A percentile compares a stretch with the other conserved stretches of the same genome.
Evolutionary conservation across 805 yeast species (phyloP).

Genomic region (Nakazawaea peltata): DNA sequence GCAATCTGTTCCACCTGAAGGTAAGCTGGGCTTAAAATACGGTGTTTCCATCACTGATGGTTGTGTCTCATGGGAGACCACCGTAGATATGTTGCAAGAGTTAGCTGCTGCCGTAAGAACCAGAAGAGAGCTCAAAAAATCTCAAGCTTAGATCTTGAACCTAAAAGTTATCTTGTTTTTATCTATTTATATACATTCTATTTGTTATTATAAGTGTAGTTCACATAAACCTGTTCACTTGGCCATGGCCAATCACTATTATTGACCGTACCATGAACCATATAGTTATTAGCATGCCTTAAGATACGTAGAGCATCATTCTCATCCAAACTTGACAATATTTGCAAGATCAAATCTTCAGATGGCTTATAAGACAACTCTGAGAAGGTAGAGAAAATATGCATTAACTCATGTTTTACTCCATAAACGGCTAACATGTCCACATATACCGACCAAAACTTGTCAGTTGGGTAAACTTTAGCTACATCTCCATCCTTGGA

Average conservation of each 20-base stretch:
- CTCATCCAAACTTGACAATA: constrained; percentile 1
- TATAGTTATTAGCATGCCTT: constrained; percentile 2
- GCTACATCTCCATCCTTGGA: not conserved
- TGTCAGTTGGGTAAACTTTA: not conserved
- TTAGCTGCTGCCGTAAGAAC: constrained; percentile 77
- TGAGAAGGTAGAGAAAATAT: constrained; percentile 1
- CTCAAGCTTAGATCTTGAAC: not conserved
- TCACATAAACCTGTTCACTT: constrained; percentile 4
- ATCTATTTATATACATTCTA: not conserved
- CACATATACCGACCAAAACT: constrained; percentile 5
- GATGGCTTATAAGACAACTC: constrained; percentile 1
- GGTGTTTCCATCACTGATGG: constrained; percentile 98
- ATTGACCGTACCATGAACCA: not conserved
- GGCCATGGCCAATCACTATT: constrained; percentile 8
- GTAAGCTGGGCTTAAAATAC: constrained; percentile 60
- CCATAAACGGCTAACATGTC: not conserved
- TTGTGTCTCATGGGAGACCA: constrained; percentile 88
- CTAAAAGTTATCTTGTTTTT: not conserved
- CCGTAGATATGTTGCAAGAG: constrained; percentile 70
- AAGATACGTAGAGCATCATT: constrained; percentile 2
- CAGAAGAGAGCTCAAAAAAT: constrained; percentile 49
- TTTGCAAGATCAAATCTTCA: constrained; percentile 3
- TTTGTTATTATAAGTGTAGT: not conserved
- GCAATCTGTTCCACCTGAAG: constrained; percentile 62
- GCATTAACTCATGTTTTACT: constrained; percentile 2